These are phyloP conservation scores for Populus simonii DNA, from an alignment of 345 rosid genomes.

Conservation along the genomic window DNA sequence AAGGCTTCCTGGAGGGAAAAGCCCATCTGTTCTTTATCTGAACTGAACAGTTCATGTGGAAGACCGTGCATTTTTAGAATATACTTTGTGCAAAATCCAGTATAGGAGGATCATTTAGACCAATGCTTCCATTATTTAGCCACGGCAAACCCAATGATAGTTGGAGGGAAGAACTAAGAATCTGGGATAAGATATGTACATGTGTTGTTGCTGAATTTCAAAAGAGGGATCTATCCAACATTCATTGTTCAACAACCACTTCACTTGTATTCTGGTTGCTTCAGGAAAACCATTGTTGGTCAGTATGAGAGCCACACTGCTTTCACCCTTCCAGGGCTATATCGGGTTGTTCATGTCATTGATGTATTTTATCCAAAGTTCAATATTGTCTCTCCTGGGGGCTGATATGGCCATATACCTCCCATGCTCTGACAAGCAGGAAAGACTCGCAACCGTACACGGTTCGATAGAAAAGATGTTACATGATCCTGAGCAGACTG, in stretches of 20 bases:
- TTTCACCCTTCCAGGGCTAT: conserved; percentile 90
- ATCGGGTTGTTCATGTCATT: conserved; percentile 92
- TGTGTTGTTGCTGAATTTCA: too few relatives aligned
- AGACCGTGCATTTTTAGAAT: background rate
- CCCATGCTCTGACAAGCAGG: conserved; percentile 58
- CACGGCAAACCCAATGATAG: too few relatives aligned
- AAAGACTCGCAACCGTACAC: conserved; percentile 78
- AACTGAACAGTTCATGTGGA: background rate
- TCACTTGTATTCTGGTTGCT: conserved; percentile 7
- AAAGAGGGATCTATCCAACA: too few relatives aligned
- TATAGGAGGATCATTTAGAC: background rate
- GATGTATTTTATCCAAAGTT: conserved; percentile 98
- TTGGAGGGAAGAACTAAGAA: too few relatives aligned
- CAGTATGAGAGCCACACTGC: conserved; percentile 94
- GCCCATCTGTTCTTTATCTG: background rate
- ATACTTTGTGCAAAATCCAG: background rate
- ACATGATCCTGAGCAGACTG: conserved; percentile 71
- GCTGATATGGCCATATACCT: conserved; percentile 89
- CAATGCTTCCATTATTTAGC: background rate
- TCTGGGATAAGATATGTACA: too few relatives aligned
- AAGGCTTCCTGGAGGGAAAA: background rate
- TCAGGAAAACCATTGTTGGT: conserved; percentile 94
- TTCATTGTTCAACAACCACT: conserved; percentile 7
- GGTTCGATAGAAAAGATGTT: conserved; percentile 78
- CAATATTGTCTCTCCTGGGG: conserved; percentile 98